phyloP scores from a whole-genome alignment of 139 green algal species.

The Pseudopediastrum boryanum region DNA sequence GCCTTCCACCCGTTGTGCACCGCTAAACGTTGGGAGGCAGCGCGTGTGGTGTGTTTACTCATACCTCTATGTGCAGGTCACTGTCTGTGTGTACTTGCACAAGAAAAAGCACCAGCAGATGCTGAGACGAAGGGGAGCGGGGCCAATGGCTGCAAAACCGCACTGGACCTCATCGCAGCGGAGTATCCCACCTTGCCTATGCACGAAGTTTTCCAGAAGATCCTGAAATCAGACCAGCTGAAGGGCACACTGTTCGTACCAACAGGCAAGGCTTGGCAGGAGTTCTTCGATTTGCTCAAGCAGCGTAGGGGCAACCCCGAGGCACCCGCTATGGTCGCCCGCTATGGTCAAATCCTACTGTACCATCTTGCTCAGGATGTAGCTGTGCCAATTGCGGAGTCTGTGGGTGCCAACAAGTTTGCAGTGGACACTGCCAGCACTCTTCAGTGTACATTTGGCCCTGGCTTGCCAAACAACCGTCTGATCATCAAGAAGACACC shows the following conservation, averaged over 20 bases:
- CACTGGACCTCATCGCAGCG: conserved; percentile 33
- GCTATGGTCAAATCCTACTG: conserved; percentile 40
- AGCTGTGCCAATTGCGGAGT: conserved; percentile 26
- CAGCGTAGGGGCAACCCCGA: conserved; percentile 42
- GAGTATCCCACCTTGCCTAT: conserved; percentile 35
- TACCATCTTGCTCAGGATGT: conserved; percentile 39
- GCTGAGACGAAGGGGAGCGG: too few species aligned
- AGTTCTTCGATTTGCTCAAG: conserved; percentile 31
- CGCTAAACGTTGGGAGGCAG: too few species aligned
- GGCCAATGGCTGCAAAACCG: conserved; percentile 28
- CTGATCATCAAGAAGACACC: conserved; percentile 40
- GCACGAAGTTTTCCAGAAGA: conserved; percentile 41
- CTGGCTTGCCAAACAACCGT: conserved; percentile 35
- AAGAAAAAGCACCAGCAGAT: not conserved
- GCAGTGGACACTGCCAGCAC: conserved; percentile 36
- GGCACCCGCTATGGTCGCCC: conserved; percentile 31
- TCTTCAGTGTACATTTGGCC: conserved; percentile 34
- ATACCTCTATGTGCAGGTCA: too few species aligned
- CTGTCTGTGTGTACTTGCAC: not conserved
- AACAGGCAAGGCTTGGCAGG: conserved; percentile 33
- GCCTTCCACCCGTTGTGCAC: too few species aligned
- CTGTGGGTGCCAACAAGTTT: conserved; percentile 36
- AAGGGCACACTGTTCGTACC: conserved; percentile 40
- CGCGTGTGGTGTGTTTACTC: too few species aligned
- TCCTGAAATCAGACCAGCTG: conserved; percentile 26